A percentile compares a stretch with the other conserved stretches of the same genome.
phyloP scores from a whole-genome alignment of 2,329 filamentous ascomycete species.

The Fonsecaea pedrosoi region DNA sequence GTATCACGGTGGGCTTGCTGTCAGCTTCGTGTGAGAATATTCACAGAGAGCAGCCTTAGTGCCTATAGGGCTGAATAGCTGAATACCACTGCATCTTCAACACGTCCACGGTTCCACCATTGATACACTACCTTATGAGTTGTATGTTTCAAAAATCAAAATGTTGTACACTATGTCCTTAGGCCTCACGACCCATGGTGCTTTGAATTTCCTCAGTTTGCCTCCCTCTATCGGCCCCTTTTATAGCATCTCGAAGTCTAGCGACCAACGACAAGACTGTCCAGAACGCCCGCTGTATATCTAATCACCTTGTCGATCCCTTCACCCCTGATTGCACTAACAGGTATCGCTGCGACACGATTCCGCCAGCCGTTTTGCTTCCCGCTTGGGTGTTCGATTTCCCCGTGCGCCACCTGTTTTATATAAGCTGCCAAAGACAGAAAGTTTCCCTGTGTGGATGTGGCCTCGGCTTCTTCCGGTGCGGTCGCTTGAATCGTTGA shows the following conservation, averaged over 20 bases:
- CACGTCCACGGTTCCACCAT: too few species aligned
- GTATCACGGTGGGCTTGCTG: conserved; percentile 3
- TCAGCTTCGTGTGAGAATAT: neutral
- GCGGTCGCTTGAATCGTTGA: neutral
- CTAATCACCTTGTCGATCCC: conserved; percentile 68
- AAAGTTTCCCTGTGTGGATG: conserved; percentile 77
- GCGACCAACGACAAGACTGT: conserved; percentile 37
- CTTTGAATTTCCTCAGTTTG: neutral
- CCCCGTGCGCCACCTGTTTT: conserved; percentile 66
- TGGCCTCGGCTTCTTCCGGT: conserved; percentile 44
- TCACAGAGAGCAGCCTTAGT: conserved; percentile 13
- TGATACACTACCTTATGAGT: too few species aligned
- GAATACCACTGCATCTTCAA: conserved; percentile 20
- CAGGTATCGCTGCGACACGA: conserved; percentile 71
- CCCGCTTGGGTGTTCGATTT: conserved; percentile 77
- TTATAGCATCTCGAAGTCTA: neutral
- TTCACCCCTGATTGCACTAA: conserved; percentile 87
- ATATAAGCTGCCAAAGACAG: conserved; percentile 73
- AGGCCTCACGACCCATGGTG: too few species aligned
- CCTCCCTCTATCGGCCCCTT: neutral
- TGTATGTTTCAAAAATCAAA: neutral
- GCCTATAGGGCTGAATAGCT: conserved; percentile 16
- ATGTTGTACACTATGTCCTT: neutral
- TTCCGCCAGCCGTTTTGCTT: conserved; percentile 66
- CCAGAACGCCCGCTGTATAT: conserved; percentile 51